A percentile compares a stretch with the other conserved stretches of the same genome.
Evolutionary conservation across 345 rosid genomes (phyloP).

Genomic region (Rhodamnia argentea): DNA sequence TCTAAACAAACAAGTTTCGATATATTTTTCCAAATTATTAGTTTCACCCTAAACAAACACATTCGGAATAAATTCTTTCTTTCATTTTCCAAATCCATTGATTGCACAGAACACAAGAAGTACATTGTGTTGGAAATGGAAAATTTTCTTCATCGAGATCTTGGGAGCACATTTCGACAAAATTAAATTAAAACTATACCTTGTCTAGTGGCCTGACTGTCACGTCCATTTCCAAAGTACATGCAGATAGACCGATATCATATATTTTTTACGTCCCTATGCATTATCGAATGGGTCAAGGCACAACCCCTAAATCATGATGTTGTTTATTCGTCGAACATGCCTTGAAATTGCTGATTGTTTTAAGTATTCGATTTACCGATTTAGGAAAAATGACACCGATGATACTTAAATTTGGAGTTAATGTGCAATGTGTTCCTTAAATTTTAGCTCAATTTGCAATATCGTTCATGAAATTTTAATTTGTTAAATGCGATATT

Average conservation of each 20-base stretch:
- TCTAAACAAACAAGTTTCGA: too few species aligned
- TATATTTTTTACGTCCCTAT: neutral
- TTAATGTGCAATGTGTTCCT: too few species aligned
- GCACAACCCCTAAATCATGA: too few species aligned
- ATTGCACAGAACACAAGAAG: accelerated
- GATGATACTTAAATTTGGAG: too few species aligned
- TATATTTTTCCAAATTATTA: neutral
- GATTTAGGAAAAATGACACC: too few species aligned
- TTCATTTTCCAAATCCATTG: neutral
- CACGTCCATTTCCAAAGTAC: neutral
- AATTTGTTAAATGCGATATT: too few species aligned
- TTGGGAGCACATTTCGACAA: neutral
- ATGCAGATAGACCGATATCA: accelerated
- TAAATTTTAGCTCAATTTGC: too few species aligned
- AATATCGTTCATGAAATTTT: too few species aligned
- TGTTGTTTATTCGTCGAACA: too few species aligned
- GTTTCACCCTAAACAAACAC: accelerated
- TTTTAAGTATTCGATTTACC: neutral
- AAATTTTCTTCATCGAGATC: neutral
- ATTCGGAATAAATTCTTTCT: neutral
- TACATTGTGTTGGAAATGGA: accelerated
- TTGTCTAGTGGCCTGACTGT: neutral
- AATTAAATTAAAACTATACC: neutral
- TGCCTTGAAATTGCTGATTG: neutral
- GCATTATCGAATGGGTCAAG: too few species aligned